Conservation (phyloP, 805 yeast species). For the Wickerhamiella cacticola region DNA sequence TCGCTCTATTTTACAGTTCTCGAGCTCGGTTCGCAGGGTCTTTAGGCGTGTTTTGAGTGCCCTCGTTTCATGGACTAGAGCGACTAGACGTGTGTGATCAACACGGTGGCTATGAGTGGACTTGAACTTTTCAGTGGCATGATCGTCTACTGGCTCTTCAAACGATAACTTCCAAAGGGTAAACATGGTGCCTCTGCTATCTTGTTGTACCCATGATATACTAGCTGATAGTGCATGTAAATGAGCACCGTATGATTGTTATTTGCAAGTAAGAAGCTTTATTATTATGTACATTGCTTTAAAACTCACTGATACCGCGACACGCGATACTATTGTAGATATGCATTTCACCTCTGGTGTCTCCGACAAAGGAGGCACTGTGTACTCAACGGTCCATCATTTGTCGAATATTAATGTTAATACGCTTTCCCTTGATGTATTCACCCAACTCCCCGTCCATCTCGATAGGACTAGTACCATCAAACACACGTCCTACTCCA, state of each 20-base stretch:
- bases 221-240: no score
- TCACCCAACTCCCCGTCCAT: conserved; percentile 18
- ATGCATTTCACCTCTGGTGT: no score
- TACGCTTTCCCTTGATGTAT: conserved; percentile 31
- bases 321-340: no score
- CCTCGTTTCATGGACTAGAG: background rate
- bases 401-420: conserved; percentile 34
- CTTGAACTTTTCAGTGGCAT: background rate
- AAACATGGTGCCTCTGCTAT: no score
- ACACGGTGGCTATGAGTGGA: background rate
- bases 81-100: background rate
- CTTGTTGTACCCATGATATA: no score
- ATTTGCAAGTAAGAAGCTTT: no score
- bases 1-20: background rate
- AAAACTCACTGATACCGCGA: no score
- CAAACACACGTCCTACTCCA: conserved; percentile 33
- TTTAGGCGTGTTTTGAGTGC: background rate
- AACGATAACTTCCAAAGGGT: background rate
- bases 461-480: conserved; percentile 27
- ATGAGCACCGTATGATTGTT: no score
- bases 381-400: conserved; percentile 22
- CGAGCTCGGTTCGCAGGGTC: background rate
- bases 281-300: no score
- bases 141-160: background rate
- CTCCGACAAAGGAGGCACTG: no score